Evolutionary conservation across 768 basidiomycete species (phyloP), one percentile per base, ranked within the genome.

Genomic region (Boletus insuetus): DNA sequence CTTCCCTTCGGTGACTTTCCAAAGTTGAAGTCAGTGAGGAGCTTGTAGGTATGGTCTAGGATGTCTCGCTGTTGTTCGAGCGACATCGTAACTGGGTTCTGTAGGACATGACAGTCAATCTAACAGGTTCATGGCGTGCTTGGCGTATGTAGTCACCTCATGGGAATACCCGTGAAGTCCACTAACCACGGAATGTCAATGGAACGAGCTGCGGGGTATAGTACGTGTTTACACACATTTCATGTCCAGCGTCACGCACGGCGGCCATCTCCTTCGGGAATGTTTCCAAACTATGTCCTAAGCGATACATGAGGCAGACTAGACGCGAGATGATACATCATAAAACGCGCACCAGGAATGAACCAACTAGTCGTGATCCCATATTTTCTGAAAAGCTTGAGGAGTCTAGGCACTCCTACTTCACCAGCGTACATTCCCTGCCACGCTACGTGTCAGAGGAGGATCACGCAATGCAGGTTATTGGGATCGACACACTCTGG

Each of bases 401-500:
- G 74, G 9, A 90, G 75, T 14, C 87, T 80, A 6, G 81, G 82
- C 0, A 79, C 74, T 4, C 89, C 88, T 29, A 91, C 86, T 65
- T 89, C 87, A 17, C 88, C 89, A 0, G 89, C 86, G 60, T 81
- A 90, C 75, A 88, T 81, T 9, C 87, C 87, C 80, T 76, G 41
- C 3, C 49, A 35, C 17, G 22, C 20, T 11, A 16, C 5, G 38
- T 42, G 53, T 41, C 45, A 46, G 45, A 29, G 17, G 6, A 38
- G 8, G 17, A 11, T 4, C 6, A 19, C 16, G 35, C 17, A 6
- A 49, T 3, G 6, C 7, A 19, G 43, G 14, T 11, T 6, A 37
- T 19, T 6, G 1, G 37, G 17, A 43, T 26, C 1, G 53, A 51
- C 59, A 5, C 43, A 82, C 85, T 63, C 81, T 75, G 13, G 83